phyloP scores from a whole-genome alignment of 2,329 filamentous ascomycete genomes.

The Elsinoe fawcettii region DNA sequence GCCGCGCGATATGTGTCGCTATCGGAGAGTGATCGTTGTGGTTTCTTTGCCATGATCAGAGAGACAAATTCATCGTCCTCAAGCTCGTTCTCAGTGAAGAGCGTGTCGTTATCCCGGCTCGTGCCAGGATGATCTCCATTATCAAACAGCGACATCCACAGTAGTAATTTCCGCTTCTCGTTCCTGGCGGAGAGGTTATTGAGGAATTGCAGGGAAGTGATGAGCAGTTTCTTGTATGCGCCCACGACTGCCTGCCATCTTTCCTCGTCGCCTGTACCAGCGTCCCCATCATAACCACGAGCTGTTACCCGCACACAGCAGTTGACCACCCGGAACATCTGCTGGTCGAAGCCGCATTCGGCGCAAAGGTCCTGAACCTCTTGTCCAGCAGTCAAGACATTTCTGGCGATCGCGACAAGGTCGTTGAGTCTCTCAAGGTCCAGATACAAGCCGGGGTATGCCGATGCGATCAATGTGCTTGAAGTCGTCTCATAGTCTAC shows the following conservation, averaged over 20 bases:
- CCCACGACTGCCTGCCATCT: constrained; percentile 60
- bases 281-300: constrained; percentile 56
- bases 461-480: constrained; percentile 53
- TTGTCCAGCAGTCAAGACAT: constrained; percentile 54
- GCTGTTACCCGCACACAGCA: constrained; percentile 58
- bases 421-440: constrained; percentile 58
- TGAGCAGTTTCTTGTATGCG: constrained; percentile 57
- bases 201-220: constrained; percentile 58
- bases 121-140: constrained; percentile 6
- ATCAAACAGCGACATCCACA: constrained; percentile 59
- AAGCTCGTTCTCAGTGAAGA: background rate
- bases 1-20: constrained; percentile 6
- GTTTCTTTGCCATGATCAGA: constrained; percentile 18
- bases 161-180: constrained; percentile 55
- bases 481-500: constrained; percentile 52
- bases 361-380: constrained; percentile 56
- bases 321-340: constrained; percentile 54
- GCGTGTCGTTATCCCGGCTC: background rate
- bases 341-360: constrained; percentile 51
- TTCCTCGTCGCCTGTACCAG: constrained; percentile 53
- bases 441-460: constrained; percentile 51
- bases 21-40: constrained; percentile 18
- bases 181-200: constrained; percentile 61
- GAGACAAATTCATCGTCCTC: background rate
- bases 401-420: constrained; percentile 54